Percentiles rank a stretch among this genome's conserved stretches.
Evolutionary conservation across 495 filamentous ascomycete genomes (phyloP).

Genomic region (Aspergillus sparsus): DNA sequence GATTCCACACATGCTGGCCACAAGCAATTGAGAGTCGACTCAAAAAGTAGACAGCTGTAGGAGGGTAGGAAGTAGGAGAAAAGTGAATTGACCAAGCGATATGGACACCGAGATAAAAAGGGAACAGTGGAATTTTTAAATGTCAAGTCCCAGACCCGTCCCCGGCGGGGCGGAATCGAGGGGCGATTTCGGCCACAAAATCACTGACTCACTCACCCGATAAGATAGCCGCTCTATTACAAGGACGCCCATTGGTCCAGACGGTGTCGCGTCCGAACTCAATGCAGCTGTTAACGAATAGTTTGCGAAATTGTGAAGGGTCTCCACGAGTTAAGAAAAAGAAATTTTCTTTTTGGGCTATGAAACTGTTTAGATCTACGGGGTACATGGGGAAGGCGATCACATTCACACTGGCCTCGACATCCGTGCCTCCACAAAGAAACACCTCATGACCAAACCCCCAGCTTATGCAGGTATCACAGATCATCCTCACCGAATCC

Average conservation of each 20-base stretch:
- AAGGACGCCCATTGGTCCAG: constrained; percentile 18
- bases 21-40: constrained; percentile 30
- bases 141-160: constrained; percentile 26
- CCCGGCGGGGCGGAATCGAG: constrained; percentile 37
- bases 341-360: background rate
- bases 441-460: background rate
- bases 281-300: background rate
- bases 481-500: constrained; percentile 5
- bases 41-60: constrained; percentile 26
- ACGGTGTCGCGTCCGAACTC: background rate
- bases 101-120: constrained; percentile 19
- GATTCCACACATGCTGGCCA: constrained; percentile 69
- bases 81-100: constrained; percentile 15
- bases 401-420: background rate
- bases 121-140: constrained; percentile 38
- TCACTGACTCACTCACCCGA: constrained; percentile 45
- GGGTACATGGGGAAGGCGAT: constrained; percentile 6
- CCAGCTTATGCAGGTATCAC: background rate
- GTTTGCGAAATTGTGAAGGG: background rate
- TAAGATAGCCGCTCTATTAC: constrained; percentile 42
- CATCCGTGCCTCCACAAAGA: background rate
- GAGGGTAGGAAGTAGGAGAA: constrained; percentile 19
- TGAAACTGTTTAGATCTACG: background rate
- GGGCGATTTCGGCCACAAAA: constrained; percentile 46
- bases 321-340: background rate